Evolutionary conservation across 768 basidiomycete genomes (phyloP), one percentile per base, ranked within the genome.

Genomic region (Russula griseocarnosa): DNA sequence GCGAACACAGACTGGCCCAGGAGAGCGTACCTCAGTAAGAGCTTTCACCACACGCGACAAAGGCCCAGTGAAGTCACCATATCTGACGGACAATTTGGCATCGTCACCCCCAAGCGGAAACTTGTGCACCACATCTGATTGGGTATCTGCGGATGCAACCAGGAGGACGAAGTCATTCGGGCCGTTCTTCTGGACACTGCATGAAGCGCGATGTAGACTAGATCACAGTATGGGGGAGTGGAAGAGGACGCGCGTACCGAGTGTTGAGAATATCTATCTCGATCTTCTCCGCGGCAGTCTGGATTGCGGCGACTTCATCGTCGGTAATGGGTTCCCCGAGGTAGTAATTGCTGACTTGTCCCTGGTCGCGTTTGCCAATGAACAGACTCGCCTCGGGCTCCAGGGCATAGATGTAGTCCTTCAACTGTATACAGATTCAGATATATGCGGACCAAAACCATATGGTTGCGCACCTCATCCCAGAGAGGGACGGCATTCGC

Each of bases 281-380:
- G 32, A 88, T 78, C 65, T 83, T 83, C 74, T 94, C 93, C 3
- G 89, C 86, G 1, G 85, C 85, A 9, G 77, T 78, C 72, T 94
- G 92, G 26, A 94, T 82, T 1, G 81, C 80, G 26, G 85, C 83
- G 7, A 93, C 90, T 71, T 94, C 93, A 0, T 84, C 83, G 64
- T 92, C 88, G n/a, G 81, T 79, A 24, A 88, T 83, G 11, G 81
- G 72, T 64, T 88, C 81, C 0, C 90, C 91, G 30, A 87, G 83
- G 71, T 95, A 95, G 74, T 94, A 95, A 72, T 92, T 91, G 34
- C 87, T 90, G 58, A 91, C 72, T 63, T 94, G 90, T 0, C 92
- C 92, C 24, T 84, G 78, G 58, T 75, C 79, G 50, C 86, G 88
- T 72, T 94, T 93, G 57, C 92, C 92, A 66, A 95, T 87, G 73